phyloP scores from a whole-genome alignment of 2,329 filamentous ascomycete genomes.

The Ceratocystis smalleyi region DNA sequence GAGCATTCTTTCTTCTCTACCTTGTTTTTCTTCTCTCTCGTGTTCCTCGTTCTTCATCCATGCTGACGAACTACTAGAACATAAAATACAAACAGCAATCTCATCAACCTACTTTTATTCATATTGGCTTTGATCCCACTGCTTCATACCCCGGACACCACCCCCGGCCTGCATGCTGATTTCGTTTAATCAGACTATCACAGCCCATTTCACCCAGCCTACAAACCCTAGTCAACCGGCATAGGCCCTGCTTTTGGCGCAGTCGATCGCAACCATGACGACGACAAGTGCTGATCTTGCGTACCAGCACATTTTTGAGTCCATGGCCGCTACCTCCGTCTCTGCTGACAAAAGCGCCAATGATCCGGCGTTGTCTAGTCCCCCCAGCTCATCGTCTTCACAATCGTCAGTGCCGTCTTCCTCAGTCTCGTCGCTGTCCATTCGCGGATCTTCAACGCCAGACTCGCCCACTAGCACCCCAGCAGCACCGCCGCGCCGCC shows the following conservation, averaged over 20 bases:
- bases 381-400: constrained; percentile 7
- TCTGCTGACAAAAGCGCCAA: not conserved
- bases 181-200: not conserved
- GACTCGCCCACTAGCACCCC: constrained; percentile 3
- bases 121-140: not conserved
- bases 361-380: not conserved
- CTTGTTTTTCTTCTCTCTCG: not conserved
- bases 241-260: not conserved
- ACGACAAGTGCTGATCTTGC: constrained; percentile 12
- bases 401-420: constrained; percentile 1
- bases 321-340: not conserved
- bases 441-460: constrained; percentile 6
- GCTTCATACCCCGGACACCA: not conserved
- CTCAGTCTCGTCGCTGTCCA: constrained; percentile 3
- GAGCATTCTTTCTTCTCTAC: not conserved
- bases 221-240: not conserved
- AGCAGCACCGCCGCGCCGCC: constrained; percentile 9
- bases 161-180: not conserved
- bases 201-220: not conserved
- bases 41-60: not conserved
- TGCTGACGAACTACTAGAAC: not conserved
- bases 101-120: too few relatives aligned
- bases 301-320: constrained; percentile 15
- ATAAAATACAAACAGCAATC: not conserved
- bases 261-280: constrained; percentile 8